Conservation (phyloP, 345 rosid genomes). For the Geranium brycei region DNA sequence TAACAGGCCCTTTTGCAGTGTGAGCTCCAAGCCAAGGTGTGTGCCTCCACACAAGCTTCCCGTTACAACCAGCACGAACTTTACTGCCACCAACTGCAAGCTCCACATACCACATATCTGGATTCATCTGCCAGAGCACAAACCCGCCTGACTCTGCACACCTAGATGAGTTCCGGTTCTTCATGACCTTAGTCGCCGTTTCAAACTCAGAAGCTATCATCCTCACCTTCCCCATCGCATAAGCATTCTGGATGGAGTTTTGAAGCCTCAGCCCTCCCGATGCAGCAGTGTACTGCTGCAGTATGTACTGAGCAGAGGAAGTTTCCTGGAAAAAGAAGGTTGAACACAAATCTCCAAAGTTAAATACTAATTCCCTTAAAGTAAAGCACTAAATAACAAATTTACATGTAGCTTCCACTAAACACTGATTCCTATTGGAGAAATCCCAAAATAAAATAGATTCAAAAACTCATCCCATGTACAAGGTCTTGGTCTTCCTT, state of each 20-base stretch:
- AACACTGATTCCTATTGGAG: too few species aligned
- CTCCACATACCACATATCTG: conserved; percentile 38
- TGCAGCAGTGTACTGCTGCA: conserved; percentile 38
- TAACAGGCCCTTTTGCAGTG: conserved; percentile 24
- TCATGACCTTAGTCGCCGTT: conserved; percentile 20
- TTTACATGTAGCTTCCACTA: too few species aligned
- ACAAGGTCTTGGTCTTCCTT: too few species aligned
- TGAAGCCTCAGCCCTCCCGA: conserved; percentile 35
- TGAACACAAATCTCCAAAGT: neutral
- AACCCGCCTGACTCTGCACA: conserved; percentile 26
- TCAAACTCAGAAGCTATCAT: conserved; percentile 31
- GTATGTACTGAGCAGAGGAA: conserved; percentile 36
- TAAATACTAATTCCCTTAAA: neutral
- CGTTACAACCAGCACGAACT: conserved; percentile 40
- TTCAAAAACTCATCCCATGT: too few species aligned
- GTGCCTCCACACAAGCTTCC: conserved; percentile 40
- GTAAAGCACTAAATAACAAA: neutral
- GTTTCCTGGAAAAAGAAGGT: conserved; percentile 22
- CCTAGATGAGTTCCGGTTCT: conserved; percentile 13
- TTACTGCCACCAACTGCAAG: conserved; percentile 32
- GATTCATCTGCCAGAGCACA: conserved; percentile 40
- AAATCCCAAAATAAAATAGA: too few species aligned
- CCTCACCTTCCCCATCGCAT: conserved; percentile 33
- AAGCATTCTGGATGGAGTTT: conserved; percentile 30
- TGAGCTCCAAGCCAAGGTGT: conserved; percentile 41